These are phyloP conservation scores for Leccinum fallax DNA, from an alignment of 1,284 basidiomycete species.

Conservation along the genomic window DNA sequence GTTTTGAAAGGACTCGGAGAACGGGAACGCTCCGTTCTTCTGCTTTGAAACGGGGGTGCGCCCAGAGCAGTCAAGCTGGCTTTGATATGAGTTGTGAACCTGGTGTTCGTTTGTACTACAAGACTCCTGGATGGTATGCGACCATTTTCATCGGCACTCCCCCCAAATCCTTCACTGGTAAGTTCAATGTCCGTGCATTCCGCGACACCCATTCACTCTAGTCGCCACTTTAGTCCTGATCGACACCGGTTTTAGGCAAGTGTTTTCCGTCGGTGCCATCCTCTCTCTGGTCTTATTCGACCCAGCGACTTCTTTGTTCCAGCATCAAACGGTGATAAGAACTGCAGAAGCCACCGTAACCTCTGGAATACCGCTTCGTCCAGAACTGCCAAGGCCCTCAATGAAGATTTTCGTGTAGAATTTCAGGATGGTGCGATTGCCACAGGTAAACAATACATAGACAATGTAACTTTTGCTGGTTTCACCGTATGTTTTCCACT, in stretches of 20 bases:
- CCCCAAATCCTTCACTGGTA: neutral
- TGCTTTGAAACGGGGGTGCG: neutral
- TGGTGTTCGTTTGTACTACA: too few relatives aligned
- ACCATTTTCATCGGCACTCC: neutral
- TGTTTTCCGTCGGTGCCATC: neutral
- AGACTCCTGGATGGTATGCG: neutral
- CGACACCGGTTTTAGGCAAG: neutral
- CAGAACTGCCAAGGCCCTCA: neutral
- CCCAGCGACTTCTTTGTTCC: neutral
- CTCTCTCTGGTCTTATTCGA: neutral
- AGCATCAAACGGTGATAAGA: neutral
- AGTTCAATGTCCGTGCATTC: neutral
- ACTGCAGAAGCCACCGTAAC: neutral
- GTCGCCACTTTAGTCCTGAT: neutral
- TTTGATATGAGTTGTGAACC: neutral
- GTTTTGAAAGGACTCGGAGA: neutral
- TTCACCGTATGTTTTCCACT: neutral
- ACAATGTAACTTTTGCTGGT: neutral
- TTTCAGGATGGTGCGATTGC: neutral
- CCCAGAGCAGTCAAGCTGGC: neutral
- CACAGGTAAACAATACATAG: neutral
- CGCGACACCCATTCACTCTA: neutral
- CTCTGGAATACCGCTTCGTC: neutral
- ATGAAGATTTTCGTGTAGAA: neutral
- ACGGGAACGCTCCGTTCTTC: neutral